Percentiles rank a stretch among this genome's conserved stretches.
Conservation (phyloP, 129 eudicot genomes). For the Scalesia atractyloides region DNA sequence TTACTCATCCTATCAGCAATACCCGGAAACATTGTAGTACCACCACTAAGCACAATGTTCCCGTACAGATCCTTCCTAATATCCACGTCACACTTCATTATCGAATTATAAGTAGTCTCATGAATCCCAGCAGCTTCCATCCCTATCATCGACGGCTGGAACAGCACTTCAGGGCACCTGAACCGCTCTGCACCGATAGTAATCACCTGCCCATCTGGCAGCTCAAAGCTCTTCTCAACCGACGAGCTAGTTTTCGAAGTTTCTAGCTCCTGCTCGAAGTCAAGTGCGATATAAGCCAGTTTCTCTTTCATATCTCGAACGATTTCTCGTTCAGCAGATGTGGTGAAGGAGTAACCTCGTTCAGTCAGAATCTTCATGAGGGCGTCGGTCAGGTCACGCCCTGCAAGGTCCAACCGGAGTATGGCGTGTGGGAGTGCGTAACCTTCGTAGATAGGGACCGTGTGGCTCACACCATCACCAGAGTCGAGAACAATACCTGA, state of each 20-base stretch:
- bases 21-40: slow-evolving; percentile 67
- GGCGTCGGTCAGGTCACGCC: slow-evolving; percentile 40
- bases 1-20: slow-evolving; percentile 75
- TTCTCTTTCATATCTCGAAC: slow-evolving; percentile 71
- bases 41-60: slow-evolving; percentile 66
- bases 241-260: slow-evolving; percentile 59
- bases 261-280: slow-evolving; percentile 65
- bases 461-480: slow-evolving; percentile 43
- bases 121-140: slow-evolving; percentile 76
- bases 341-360: slow-evolving; percentile 38
- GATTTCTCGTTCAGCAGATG: slow-evolving; percentile 49
- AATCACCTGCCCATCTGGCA: slow-evolving; percentile 72
- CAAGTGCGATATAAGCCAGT: slow-evolving; percentile 60
- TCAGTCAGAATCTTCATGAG: slow-evolving; percentile 40
- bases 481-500: slow-evolving; percentile 42
- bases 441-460: slow-evolving; percentile 41
- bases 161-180: slow-evolving; percentile 74
- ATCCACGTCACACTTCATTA: slow-evolving; percentile 67
- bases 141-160: slow-evolving; percentile 73
- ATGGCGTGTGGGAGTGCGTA: slow-evolving; percentile 44
- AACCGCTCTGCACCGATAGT: slow-evolving; percentile 71
- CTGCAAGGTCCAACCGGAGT: slow-evolving; percentile 39
- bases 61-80: slow-evolving; percentile 69
- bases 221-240: slow-evolving; percentile 63
- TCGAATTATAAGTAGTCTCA: slow-evolving; percentile 64